Conservation (phyloP, 805 yeast species). For the Kluyveromyces dobzhanskii region DNA sequence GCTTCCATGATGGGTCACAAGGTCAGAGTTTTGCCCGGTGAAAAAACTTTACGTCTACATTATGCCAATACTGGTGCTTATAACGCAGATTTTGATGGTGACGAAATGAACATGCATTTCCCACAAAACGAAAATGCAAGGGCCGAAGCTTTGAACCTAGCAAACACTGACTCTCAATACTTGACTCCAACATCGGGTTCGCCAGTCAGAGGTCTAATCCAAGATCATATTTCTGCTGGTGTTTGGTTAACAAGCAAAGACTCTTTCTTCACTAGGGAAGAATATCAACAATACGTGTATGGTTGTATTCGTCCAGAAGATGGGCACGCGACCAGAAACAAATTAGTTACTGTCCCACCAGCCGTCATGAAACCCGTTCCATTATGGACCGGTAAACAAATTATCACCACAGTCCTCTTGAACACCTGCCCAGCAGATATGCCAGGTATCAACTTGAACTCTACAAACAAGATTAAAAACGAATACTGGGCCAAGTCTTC, state of each 20-base stretch:
- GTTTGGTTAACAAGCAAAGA: conserved; percentile 96
- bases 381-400: conserved; percentile 97
- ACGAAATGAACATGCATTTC: conserved; percentile 99
- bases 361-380: conserved; percentile 80
- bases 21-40: conserved; percentile 94
- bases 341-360: conserved; percentile 78
- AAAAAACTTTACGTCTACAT: conserved; percentile 91
- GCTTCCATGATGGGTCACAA: conserved; percentile 99
- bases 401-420: conserved; percentile 82
- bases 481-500: conserved; percentile 92
- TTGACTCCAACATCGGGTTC: conserved; percentile 97
- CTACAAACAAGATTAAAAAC: conserved; percentile 83
- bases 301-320: conserved; percentile 96
- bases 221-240: conserved; percentile 98
- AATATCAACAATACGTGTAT: conserved; percentile 87
- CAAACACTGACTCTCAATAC: conserved; percentile 96
- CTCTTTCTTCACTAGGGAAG: conserved; percentile 80
- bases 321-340: conserved; percentile 75
- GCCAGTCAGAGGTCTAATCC: conserved; percentile 97
- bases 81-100: conserved; percentile 99
- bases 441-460: conserved; percentile 82
- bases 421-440: conserved; percentile 80
- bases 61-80: conserved; percentile 99
- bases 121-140: conserved; percentile 97
- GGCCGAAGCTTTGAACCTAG: conserved; percentile 90